Percentiles rank a stretch among this genome's conserved stretches.
phyloP scores from a whole-genome alignment of 805 yeast genomes.

The Schwanniomyces pseudopolymorphus region DNA sequence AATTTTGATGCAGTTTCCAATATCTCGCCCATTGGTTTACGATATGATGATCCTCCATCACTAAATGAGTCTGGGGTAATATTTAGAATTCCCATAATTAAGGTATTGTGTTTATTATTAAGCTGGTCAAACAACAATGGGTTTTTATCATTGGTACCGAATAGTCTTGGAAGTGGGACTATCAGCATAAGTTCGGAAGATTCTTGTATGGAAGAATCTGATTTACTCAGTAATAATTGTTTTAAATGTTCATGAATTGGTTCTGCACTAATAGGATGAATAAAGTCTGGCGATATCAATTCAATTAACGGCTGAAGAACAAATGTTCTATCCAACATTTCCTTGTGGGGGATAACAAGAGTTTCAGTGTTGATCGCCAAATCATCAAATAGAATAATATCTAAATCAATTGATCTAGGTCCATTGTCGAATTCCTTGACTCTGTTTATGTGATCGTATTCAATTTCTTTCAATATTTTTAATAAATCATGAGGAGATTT shows the following conservation, averaged over 20 bases:
- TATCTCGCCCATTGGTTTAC: conserved; percentile 38
- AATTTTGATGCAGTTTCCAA: conserved; percentile 48
- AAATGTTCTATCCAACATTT: conserved; percentile 87
- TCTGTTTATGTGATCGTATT: conserved; percentile 67
- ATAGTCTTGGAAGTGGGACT: conserved; percentile 43
- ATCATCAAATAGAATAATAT: conserved; percentile 72
- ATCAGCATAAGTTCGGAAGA: conserved; percentile 50
- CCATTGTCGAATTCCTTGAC: conserved; percentile 85
- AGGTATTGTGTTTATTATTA: conserved; percentile 49
- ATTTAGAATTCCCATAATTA: conserved; percentile 84
- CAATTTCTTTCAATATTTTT: conserved; percentile 66
- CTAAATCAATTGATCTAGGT: conserved; percentile 89
- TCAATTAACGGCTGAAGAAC: conserved; percentile 89
- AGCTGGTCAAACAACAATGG: conserved; percentile 45
- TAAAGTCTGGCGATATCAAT: conserved; percentile 58
- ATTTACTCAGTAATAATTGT: conserved; percentile 39
- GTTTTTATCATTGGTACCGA: conserved; percentile 4
- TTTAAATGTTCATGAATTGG: conserved; percentile 68
- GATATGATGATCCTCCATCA: conserved; percentile 65
- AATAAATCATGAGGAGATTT: conserved; percentile 64
- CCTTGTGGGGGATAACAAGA: conserved; percentile 79
- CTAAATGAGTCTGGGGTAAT: conserved; percentile 94
- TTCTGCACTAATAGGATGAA: conserved; percentile 87
- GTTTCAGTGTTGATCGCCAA: conserved; percentile 53
- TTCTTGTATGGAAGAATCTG: conserved; percentile 47